Conservation (phyloP, 78 protist genomes). For the Acrasis kona region DNA sequence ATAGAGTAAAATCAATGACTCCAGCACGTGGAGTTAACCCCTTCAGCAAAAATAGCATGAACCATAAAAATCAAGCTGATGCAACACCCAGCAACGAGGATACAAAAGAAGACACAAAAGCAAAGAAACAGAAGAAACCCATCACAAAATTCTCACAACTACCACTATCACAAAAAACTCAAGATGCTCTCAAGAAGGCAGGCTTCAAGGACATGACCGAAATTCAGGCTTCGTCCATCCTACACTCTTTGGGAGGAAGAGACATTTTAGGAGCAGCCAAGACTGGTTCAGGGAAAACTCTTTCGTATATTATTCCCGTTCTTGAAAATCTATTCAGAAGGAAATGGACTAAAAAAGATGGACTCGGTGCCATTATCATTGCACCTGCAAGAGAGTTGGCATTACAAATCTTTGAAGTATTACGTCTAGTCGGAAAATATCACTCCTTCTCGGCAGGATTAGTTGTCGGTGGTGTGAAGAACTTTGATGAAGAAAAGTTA, state of each 20-base stretch:
- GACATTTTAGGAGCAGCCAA: conserved; percentile 91
- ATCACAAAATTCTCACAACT: conserved; percentile 7
- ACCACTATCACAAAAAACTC: conserved; percentile 27
- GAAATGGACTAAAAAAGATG: conserved; percentile 64
- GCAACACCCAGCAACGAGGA: too few species aligned
- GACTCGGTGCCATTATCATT: conserved; percentile 90
- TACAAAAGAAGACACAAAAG: too few species aligned
- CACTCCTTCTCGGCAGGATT: conserved; percentile 84
- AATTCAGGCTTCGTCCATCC: conserved; percentile 70
- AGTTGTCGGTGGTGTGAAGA: conserved; percentile 84
- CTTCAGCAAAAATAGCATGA: too few species aligned
- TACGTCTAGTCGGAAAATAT: conserved; percentile 37
- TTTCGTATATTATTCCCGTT: conserved; percentile 82
- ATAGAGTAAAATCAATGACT: too few species aligned
- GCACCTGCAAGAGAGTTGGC: conserved; percentile 98
- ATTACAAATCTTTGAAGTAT: conserved; percentile 91
- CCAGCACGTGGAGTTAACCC: too few species aligned
- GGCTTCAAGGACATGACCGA: conserved; percentile 57
- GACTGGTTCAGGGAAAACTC: conserved; percentile 95
- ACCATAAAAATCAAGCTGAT: too few species aligned
- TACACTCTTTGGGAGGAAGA: conserved; percentile 72
- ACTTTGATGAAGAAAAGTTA: conserved; percentile 41
- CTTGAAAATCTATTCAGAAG: conserved; percentile 66
- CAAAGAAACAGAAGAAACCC: neutral
- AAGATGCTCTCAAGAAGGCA: conserved; percentile 31